Evolutionary conservation across 345 rosid genomes (phyloP).

Genomic region (Chamaenerion angustifolium): DNA sequence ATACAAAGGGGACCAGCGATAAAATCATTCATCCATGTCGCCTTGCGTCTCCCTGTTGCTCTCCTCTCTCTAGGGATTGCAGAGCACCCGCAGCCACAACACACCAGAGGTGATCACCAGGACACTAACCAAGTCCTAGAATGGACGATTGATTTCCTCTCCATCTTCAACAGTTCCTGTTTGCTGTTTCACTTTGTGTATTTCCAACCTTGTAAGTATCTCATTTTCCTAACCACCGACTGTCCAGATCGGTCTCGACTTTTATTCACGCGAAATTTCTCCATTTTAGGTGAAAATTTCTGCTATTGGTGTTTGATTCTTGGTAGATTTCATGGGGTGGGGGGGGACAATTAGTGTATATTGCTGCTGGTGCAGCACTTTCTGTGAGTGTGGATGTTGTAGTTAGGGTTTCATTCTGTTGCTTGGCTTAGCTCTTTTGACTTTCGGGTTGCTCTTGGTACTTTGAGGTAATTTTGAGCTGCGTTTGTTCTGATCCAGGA

Average conservation of each 20-base stretch:
- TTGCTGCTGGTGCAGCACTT: background rate
- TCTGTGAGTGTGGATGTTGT: slow-evolving; percentile 1
- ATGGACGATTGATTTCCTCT: slow-evolving; percentile 26
- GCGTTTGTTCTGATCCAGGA: slow-evolving; percentile 4
- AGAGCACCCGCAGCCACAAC: slow-evolving; percentile 17
- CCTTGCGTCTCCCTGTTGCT: slow-evolving; percentile 12
- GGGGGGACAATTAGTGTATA: background rate
- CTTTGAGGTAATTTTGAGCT: slow-evolving; percentile 12
- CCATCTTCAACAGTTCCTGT: background rate
- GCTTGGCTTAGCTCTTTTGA: slow-evolving; percentile 1
- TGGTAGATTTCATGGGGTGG: background rate
- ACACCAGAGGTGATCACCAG: background rate
- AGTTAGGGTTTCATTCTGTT: background rate
- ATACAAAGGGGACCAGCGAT: background rate
- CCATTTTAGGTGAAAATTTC: background rate
- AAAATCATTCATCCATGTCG: slow-evolving; percentile 19
- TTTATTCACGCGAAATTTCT: background rate
- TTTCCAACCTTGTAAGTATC: slow-evolving; percentile 13
- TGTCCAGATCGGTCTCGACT: slow-evolving; percentile 1
- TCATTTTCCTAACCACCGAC: background rate
- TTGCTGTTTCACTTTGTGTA: background rate
- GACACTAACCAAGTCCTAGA: slow-evolving; percentile 3
- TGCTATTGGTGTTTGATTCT: background rate
- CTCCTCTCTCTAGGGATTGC: slow-evolving; percentile 32
- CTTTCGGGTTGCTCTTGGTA: slow-evolving; percentile 1